phyloP scores from a whole-genome alignment of 371 early-diverging fungal genomes.

The Mortierella sp. region DNA sequence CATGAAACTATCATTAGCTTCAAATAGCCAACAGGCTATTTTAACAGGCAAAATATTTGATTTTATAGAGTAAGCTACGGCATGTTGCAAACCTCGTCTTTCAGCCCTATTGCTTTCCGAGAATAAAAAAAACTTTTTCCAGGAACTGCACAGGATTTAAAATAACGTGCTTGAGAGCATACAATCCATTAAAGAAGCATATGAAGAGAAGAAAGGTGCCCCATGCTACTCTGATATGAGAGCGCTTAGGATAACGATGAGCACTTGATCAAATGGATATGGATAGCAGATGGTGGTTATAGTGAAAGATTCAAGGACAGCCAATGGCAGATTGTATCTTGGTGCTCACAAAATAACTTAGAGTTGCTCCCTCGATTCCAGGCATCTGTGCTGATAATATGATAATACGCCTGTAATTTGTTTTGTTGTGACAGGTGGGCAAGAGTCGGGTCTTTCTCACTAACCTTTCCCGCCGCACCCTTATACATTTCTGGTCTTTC shows the following conservation, averaged over 20 bases:
- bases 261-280: not conserved
- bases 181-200: not conserved
- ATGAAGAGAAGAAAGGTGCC: not conserved
- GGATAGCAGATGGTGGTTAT: not conserved
- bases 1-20: too few relatives aligned
- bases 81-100: too few relatives aligned
- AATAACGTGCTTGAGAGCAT: not conserved
- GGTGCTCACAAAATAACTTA: constrained; percentile 8
- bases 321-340: not conserved
- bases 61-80: too few relatives aligned
- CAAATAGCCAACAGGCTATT: too few relatives aligned
- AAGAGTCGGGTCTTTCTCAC: too few relatives aligned
- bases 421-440: not conserved
- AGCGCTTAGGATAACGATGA: not conserved
- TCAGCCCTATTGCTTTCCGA: too few relatives aligned
- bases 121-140: too few relatives aligned
- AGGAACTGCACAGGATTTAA: too few relatives aligned
- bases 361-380: not conserved
- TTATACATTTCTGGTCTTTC: not conserved
- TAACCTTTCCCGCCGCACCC: too few relatives aligned
- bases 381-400: not conserved
- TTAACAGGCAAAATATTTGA: too few relatives aligned
- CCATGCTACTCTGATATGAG: not conserved
- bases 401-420: not conserved
- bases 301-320: not conserved